Evolutionary conservation across 257 asterid species (phyloP).

Genomic region (Capsicum rhomboideum): DNA sequence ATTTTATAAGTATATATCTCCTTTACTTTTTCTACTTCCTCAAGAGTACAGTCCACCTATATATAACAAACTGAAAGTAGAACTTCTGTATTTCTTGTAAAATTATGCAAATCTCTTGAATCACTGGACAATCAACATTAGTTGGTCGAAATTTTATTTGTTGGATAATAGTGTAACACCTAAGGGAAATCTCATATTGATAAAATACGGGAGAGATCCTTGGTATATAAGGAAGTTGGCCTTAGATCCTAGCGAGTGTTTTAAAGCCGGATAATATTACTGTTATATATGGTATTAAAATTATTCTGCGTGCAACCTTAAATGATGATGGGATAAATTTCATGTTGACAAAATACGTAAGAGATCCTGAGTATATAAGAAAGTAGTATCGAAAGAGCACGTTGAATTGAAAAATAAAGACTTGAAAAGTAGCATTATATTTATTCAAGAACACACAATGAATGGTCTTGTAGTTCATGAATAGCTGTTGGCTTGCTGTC

Average conservation of each 20-base stretch:
- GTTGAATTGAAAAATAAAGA: neutral
- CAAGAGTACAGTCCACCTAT: neutral
- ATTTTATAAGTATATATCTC: neutral
- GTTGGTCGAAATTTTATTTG: neutral
- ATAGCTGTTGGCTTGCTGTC: neutral
- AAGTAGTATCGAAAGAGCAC: neutral
- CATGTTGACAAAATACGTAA: neutral
- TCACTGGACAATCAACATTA: neutral
- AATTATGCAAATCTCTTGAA: neutral
- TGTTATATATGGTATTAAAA: neutral
- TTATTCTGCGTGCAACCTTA: neutral
- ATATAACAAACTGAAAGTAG: neutral
- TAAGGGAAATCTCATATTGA: neutral
- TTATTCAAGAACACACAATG: neutral
- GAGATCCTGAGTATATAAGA: no score
- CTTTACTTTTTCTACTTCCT: neutral
- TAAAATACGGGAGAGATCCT: neutral
- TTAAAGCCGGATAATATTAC: neutral
- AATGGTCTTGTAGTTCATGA: neutral
- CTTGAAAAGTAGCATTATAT: neutral
- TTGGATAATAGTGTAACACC: neutral
- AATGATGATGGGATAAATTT: neutral
- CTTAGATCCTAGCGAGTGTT: neutral
- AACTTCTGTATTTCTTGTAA: neutral
- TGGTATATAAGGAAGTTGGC: neutral